These are phyloP conservation scores for Taxillus chinensis DNA, from an alignment of 164 flowering plant genomes.

Conservation along the genomic window DNA sequence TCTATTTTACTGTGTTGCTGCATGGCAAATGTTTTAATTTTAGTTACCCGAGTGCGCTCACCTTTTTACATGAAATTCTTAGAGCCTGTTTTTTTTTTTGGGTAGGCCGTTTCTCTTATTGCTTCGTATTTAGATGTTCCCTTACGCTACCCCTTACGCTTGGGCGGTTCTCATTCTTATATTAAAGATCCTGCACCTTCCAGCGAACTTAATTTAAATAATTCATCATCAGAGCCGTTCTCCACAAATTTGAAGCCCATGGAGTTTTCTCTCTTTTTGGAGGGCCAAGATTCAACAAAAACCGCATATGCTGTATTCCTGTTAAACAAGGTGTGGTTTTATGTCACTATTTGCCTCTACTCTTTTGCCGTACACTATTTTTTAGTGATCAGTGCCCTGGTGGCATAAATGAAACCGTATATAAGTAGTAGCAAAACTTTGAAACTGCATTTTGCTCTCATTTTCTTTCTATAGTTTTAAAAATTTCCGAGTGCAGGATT, in stretches of 20 bases:
- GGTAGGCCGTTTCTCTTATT: slow-evolving; percentile 74
- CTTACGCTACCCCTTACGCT: slow-evolving; percentile 74
- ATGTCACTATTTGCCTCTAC: background rate
- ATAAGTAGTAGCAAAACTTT: no score
- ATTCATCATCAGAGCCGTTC: slow-evolving; percentile 23
- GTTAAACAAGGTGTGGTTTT: slow-evolving; percentile 69
- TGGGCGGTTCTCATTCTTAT: slow-evolving; percentile 84
- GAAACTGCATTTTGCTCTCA: background rate
- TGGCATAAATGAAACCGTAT: background rate
- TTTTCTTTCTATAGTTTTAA: background rate
- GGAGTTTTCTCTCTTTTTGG: slow-evolving; percentile 88
- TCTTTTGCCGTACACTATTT: background rate
- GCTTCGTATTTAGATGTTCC: slow-evolving; percentile 83
- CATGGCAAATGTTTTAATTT: no score
- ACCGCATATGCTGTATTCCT: slow-evolving; percentile 96
- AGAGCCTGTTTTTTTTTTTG: slow-evolving; percentile 10
- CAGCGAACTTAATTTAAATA: slow-evolving; percentile 45
- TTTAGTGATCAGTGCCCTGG: background rate
- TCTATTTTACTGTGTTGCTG: no score
- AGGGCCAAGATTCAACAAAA: slow-evolving; percentile 93
- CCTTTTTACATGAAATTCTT: background rate
- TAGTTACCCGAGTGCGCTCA: background rate
- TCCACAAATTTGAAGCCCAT: slow-evolving; percentile 34
- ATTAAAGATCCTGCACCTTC: slow-evolving; percentile 68
- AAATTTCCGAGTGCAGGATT: slow-evolving; percentile 38